Base-by-base conservation (phyloP, 2,329 filamentous ascomycete genomes). In the Exserohilum rostratum region DNA sequence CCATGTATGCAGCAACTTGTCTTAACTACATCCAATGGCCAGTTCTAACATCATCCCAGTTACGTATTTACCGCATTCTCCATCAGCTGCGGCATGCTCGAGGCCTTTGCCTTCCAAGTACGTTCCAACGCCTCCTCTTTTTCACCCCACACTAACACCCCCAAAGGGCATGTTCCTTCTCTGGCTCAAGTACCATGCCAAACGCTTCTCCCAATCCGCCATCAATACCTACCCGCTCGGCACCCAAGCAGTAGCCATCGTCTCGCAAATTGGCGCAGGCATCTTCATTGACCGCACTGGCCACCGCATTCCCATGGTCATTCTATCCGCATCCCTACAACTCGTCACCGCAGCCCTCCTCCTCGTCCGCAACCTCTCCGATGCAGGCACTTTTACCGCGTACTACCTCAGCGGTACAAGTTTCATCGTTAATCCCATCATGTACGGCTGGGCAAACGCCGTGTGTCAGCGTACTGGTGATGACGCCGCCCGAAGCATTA, bases 141-240 rank as follows among this genome's bases (percentile, higher is more conserved):
- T n/a, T 27, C 13, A 22, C 7, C 20, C 17, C 37, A 5, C 22
- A 17, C 20, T 40, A 15, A 25, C 13, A 15, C 6, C 10, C 20
- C n/a, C 17, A 46, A n/a, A 58, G 47, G 61, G 60, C 46, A 57
- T 66, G 50, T 60, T 67, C 29, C 59, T 66, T 11, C 58, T 66
- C 33, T 65, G 56, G 57, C 49, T 66, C 27, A 63, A 62, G 30
- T 39, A 63, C 44, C 45, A 66, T 42, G 57, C 57, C 17, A 15
- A 35, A 12, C 50, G 58, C 17, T 67, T 60, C 49, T 62, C 76
- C 0, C 74, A 83, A 0, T 35, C 76, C 0, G 79, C 85, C 60
- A 76, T 82, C 31, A 86, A 85, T 67, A 82, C 83, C 60, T 85
- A 85, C 48, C 83, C 83, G 0, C 82, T 83, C 0, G 83, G 82